A percentile compares a stretch with the other conserved stretches of the same genome.
These are phyloP conservation scores for Monosporascus sp. DNA, from an alignment of 2,329 filamentous ascomycete species.

Conservation along the genomic window DNA sequence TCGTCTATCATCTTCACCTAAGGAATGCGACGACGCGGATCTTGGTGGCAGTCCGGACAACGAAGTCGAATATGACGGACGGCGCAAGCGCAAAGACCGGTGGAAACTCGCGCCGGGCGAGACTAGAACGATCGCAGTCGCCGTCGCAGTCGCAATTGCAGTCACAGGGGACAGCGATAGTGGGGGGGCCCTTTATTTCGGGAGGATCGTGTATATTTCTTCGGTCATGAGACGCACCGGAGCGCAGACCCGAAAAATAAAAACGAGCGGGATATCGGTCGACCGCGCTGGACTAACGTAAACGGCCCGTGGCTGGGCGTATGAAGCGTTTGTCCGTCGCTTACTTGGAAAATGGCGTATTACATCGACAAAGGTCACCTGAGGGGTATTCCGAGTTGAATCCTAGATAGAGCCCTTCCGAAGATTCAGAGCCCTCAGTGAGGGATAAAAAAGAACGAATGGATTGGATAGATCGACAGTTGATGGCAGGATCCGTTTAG, in stretches of 20 bases:
- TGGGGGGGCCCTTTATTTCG: background rate
- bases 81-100: background rate
- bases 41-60: conserved; percentile 4
- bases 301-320: too few relatives aligned
- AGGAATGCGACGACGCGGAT: conserved; percentile 12
- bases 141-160: background rate
- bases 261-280: background rate
- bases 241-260: background rate
- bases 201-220: background rate
- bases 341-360: too few relatives aligned
- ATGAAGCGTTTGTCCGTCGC: too few relatives aligned
- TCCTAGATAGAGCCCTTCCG: too few relatives aligned
- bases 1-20: conserved; percentile 39
- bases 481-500: too few relatives aligned
- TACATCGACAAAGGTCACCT: too few relatives aligned
- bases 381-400: too few relatives aligned
- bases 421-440: too few relatives aligned
- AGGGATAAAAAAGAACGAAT: too few relatives aligned
- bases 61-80: conserved; percentile 1
- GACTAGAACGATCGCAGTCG: conserved; percentile 7
- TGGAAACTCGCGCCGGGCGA: conserved; percentile 26
- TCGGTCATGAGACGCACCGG: background rate
- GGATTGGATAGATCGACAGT: too few relatives aligned
- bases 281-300: background rate
- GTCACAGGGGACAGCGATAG: background rate